phyloP scores from a whole-genome alignment of 2,329 filamentous ascomycete genomes.

The Leptosphaerulina australis region DNA sequence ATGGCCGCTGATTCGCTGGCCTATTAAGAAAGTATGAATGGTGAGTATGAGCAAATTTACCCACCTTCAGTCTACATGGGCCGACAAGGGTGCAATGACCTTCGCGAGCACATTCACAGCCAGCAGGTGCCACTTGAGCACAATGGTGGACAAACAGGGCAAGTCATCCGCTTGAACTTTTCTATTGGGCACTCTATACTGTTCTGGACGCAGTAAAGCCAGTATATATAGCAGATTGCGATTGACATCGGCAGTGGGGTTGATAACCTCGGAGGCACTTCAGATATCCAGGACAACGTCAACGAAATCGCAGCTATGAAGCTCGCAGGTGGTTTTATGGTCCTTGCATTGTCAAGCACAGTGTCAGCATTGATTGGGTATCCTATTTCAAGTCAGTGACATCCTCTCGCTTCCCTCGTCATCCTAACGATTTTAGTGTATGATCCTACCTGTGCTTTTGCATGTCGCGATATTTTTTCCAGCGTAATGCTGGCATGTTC shows the following conservation, averaged over 20 bases:
- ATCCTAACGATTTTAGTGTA: slow-evolving; percentile 1
- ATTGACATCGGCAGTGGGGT: background rate
- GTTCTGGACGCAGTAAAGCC: background rate
- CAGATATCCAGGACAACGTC: background rate
- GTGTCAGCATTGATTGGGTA: slow-evolving; percentile 11
- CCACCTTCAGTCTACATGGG: no score
- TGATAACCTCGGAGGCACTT: background rate
- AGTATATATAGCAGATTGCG: background rate
- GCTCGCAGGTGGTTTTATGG: background rate
- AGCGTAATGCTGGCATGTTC: slow-evolving; percentile 25
- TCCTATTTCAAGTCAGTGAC: slow-evolving; percentile 6
- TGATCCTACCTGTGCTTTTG: slow-evolving; percentile 26
- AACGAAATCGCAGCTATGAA: slow-evolving; percentile 1
- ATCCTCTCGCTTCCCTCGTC: background rate
- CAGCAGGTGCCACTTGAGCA: slow-evolving; percentile 5
- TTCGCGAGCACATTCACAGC: background rate
- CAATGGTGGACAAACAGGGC: background rate
- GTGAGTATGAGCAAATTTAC: slow-evolving; percentile 10
- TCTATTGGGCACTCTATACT: background rate
- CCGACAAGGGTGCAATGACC: background rate
- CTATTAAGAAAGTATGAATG: background rate
- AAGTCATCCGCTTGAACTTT: background rate
- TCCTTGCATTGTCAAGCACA: slow-evolving; percentile 1
- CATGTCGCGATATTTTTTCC: slow-evolving; percentile 27
- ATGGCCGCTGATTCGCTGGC: background rate